Base-by-base conservation (phyloP, 2,329 filamentous ascomycete genomes). In the Zymoseptoria tritici region DNA sequence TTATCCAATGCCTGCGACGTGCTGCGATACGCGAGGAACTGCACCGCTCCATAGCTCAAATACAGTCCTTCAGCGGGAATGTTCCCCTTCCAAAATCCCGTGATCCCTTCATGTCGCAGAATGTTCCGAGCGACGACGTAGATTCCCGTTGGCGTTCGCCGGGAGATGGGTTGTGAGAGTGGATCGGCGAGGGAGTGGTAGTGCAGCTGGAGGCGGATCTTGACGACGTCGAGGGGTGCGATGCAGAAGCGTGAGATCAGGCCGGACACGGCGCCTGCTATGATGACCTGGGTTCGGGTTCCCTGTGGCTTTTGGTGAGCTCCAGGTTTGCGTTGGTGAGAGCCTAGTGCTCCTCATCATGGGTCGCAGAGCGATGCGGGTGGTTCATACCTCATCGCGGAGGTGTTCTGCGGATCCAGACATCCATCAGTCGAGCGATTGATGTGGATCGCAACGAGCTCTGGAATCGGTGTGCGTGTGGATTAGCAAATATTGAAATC, bases 201-300 rank as follows among this genome's bases (percentile, higher is more conserved):
- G 75, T 97, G 94, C 19, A 99, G 85, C 74, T 99, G 94, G 52
- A 97, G 86, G 53, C 94, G 90, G 77, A 99, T 99, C 80, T 99
- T 97, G 77, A 97, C 86, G 64, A 99, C 94, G 75, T 99, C 94
- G 66, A 99, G 88, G 57, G 94, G 94, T 19, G 94, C 91, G 72
- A 97, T 88, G 71, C 94, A 85, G 80, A 99, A 97, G 73, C 92
- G 88, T 57, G 94, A 94, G 64, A 97, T 85, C 66, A 97, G 83
- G 60, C 94, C 94, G 64, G 94, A 90, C 66, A 84, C 78, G 52
- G 83, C 86, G 68, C 87, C 87, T 59, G 87, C 85, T 65, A 83
- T 73, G 55, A 87, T 79, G 62, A 87, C 85, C 73, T 89, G 86
- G 66, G 77, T 76, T 75, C 81, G 83, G 61, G 85, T 85, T 75